These are phyloP conservation scores for Scutellaria baicalensis DNA, from an alignment of 257 asterid genomes.

Conservation along the genomic window DNA sequence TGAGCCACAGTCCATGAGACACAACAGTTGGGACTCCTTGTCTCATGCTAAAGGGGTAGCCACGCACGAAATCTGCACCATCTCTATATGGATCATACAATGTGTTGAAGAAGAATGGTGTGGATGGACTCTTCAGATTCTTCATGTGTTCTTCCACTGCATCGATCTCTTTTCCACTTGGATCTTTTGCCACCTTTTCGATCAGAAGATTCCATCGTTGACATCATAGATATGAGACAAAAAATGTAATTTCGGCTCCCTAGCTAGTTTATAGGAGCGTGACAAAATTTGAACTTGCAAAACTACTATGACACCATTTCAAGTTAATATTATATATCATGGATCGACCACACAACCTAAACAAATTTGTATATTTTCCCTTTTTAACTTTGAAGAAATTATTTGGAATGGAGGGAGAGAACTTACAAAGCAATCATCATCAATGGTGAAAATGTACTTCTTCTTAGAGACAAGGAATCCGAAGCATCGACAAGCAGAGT, in stretches of 20 bases:
- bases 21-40: conserved; percentile 49
- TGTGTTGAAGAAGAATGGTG: conserved; percentile 50
- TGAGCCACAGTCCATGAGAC: conserved; percentile 59
- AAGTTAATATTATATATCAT: conserved; percentile 9
- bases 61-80: conserved; percentile 50
- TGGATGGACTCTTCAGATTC: conserved; percentile 38
- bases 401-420: no score
- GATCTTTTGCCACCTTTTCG: conserved; percentile 49
- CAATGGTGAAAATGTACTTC: conserved; percentile 52
- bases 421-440: conserved; percentile 55
- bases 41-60: conserved; percentile 50
- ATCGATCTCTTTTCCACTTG: conserved; percentile 42
- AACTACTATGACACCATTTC: no score
- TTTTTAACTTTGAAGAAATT: no score
- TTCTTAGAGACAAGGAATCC: conserved; percentile 46
- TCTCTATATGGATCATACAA: conserved; percentile 45
- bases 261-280: no score
- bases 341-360: conserved; percentile 9
- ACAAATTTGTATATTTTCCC: no score
- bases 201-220: no score
- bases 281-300: no score
- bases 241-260: no score
- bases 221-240: no score
- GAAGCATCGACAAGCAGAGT: conserved; percentile 49
- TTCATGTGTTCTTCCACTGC: conserved; percentile 41